A percentile compares a stretch with the other conserved stretches of the same genome.
phyloP scores from a whole-genome alignment of 495 filamentous ascomycete species.

The Hypoxylon rickii region DNA sequence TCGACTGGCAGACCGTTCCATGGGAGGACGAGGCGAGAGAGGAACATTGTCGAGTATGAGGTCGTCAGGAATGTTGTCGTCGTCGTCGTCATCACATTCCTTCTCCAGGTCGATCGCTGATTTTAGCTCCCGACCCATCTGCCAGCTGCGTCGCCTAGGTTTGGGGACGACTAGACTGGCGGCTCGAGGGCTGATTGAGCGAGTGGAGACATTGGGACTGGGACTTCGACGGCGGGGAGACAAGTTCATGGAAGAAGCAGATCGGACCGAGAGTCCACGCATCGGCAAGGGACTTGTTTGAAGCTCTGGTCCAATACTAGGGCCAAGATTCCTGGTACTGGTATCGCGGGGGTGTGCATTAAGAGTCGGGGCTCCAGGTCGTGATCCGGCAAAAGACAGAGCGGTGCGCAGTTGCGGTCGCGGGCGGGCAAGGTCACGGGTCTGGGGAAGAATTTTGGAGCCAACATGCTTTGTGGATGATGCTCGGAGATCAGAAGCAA shows the following conservation, averaged over 20 bases:
- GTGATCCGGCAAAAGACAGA: slow-evolving; percentile 21
- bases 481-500: slow-evolving; percentile 48
- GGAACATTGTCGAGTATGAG: slow-evolving; percentile 92
- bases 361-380: slow-evolving; percentile 22
- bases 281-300: slow-evolving; percentile 38
- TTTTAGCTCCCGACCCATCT: slow-evolving; percentile 69
- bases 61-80: slow-evolving; percentile 86
- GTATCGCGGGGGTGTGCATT: slow-evolving; percentile 34
- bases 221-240: slow-evolving; percentile 43
- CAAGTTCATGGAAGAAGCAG: slow-evolving; percentile 34
- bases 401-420: slow-evolving; percentile 28
- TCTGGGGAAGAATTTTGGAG: slow-evolving; percentile 28
- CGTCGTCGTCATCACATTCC: slow-evolving; percentile 87
- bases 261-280: slow-evolving; percentile 44
- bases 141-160: slow-evolving; percentile 69
- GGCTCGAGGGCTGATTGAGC: slow-evolving; percentile 46
- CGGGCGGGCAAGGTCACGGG: slow-evolving; percentile 33
- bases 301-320: slow-evolving; percentile 36
- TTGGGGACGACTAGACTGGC: slow-evolving; percentile 51
- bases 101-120: slow-evolving; percentile 77
- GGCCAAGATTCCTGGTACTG: slow-evolving; percentile 32
- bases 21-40: slow-evolving; percentile 80
- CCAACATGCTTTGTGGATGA: slow-evolving; percentile 44
- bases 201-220: slow-evolving; percentile 43
- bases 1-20: slow-evolving; percentile 62